Evolutionary conservation across 768 basidiomycete genomes (phyloP), one percentile per base, ranked within the genome.

Genomic region (Boletus patriciae): DNA sequence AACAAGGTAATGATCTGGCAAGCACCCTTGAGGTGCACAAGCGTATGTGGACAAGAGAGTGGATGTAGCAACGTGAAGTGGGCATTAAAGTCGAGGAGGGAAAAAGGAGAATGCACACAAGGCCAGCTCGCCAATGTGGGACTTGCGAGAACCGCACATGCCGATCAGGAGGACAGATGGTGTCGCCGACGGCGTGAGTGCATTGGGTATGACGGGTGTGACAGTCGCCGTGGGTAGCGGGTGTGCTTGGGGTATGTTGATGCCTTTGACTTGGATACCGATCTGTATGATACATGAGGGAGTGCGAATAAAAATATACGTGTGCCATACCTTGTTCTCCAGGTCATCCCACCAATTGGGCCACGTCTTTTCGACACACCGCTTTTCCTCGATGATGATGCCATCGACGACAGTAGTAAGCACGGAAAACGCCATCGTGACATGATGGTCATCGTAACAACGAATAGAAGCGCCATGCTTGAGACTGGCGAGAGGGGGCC

Each of bases 271-370:
- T 46, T 84, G 78, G 57, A 98, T 80, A 11, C 96, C 96, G 51
- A 98, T 94, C 94, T 96, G 63, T 41, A 34, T 2, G 33, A 27
- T 23, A 29, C 8, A 38, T 63, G 15, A 55, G 55, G 8, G 5
- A 33, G 2, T 16, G 45, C 15, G 13, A 21, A 33, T 2, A 43
- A 46, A 11, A 16, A 13, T 5, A 23, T 31, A 7, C 12, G n/a
- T 41, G 37, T 15, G 19, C 43, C 77, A 3, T 49, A 91, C 92
- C 84, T 97, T 97, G 77, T 92, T 94, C 70, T 92, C 84, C 25
- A 99, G 79, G 72, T 98, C 97, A 68, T 98, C 97, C 95, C 96
- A 99, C 93, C 95, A 99, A 69, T 94, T 95, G 0, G 97, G 97
- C 96, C 96, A 99, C 0, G 96, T 99, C 82, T 99, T 99, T 74